phyloP scores from a whole-genome alignment of 2,329 filamentous ascomycete genomes.

The Epichloe gansuensis region DNA sequence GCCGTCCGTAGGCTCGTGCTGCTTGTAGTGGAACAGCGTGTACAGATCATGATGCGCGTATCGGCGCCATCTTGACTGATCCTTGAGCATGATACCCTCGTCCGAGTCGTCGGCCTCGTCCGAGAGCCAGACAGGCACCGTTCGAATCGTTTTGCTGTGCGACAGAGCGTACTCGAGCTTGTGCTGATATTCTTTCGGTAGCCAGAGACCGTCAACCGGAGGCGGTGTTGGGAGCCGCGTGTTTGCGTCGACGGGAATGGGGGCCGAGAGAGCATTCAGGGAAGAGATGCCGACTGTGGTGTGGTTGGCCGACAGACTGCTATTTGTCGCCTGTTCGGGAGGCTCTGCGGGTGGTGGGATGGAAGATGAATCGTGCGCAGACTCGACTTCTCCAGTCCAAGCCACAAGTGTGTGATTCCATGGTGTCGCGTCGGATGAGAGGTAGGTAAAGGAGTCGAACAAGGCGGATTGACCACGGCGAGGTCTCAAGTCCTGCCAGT shows the following conservation, averaged over 20 bases:
- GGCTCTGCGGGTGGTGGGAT: constrained; percentile 34
- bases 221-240: constrained; percentile 43
- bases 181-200: constrained; percentile 56
- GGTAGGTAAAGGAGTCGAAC: constrained; percentile 79
- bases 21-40: constrained; percentile 91
- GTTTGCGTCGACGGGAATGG: constrained; percentile 57
- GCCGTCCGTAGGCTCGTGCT: constrained; percentile 79
- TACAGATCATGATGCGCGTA: constrained; percentile 90
- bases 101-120: constrained; percentile 57
- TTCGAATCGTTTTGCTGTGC: constrained; percentile 61
- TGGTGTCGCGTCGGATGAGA: constrained; percentile 68
- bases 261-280: constrained; percentile 64
- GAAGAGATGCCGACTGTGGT: constrained; percentile 38
- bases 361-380: constrained; percentile 26
- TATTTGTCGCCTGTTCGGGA: constrained; percentile 27
- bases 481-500: constrained; percentile 52
- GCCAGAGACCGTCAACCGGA: constrained; percentile 53
- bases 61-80: constrained; percentile 75
- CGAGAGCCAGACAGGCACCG: constrained; percentile 78
- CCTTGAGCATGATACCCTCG: constrained; percentile 60
- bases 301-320: constrained; percentile 1
- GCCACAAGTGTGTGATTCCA: constrained; percentile 91
- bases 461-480: constrained; percentile 82
- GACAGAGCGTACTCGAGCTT: constrained; percentile 63
- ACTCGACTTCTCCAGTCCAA: constrained; percentile 82